Percentiles rank a stretch among this genome's conserved stretches.
Evolutionary conservation across 78 protist species (phyloP).

Genomic region (Mastigamoeba balamuthi): DNA sequence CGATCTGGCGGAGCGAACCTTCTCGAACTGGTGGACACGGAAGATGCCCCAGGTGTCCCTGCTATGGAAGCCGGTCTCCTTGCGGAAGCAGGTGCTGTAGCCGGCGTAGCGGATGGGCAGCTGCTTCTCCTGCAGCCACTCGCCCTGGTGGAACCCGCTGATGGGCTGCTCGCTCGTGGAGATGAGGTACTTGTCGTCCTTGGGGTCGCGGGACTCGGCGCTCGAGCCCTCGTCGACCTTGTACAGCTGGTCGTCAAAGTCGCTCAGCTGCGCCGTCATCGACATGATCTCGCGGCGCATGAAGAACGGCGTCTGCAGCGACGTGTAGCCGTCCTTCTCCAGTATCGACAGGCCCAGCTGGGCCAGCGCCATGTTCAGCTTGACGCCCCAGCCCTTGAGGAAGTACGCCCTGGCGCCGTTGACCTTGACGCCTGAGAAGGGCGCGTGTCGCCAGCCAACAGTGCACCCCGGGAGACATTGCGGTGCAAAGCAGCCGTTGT

Average conservation of each 20-base stretch:
- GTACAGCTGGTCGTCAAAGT: constrained; percentile 98
- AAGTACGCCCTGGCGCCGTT: constrained; percentile 93
- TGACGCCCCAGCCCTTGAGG: constrained; percentile 77
- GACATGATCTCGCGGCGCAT: constrained; percentile 86
- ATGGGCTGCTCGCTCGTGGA: constrained; percentile 99
- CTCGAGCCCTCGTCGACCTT: constrained; percentile 53
- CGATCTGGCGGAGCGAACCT: too few species aligned
- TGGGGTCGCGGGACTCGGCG: constrained; percentile 28
- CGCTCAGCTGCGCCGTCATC: constrained; percentile 92
- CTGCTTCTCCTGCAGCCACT: constrained; percentile 42
- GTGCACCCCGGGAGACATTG: too few species aligned
- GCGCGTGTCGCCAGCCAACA: too few species aligned
- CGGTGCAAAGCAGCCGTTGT: too few species aligned
- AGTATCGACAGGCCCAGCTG: constrained; percentile 69
- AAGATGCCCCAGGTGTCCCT: constrained; percentile 97
- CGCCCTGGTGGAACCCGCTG: constrained; percentile 85
- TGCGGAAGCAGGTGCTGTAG: constrained; percentile 96
- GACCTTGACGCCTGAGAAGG: constrained; percentile 19
- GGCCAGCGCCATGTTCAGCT: constrained; percentile 83
- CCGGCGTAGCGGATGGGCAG: constrained; percentile 90
- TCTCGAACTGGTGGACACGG: constrained; percentile 98
- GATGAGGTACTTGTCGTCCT: constrained; percentile 94
- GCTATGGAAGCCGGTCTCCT: constrained; percentile 97
- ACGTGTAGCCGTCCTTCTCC: constrained; percentile 41
- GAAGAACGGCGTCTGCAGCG: constrained; percentile 91